These are phyloP conservation scores for Yarrowia divulgata DNA, from an alignment of 805 yeast species.

Conservation along the genomic window DNA sequence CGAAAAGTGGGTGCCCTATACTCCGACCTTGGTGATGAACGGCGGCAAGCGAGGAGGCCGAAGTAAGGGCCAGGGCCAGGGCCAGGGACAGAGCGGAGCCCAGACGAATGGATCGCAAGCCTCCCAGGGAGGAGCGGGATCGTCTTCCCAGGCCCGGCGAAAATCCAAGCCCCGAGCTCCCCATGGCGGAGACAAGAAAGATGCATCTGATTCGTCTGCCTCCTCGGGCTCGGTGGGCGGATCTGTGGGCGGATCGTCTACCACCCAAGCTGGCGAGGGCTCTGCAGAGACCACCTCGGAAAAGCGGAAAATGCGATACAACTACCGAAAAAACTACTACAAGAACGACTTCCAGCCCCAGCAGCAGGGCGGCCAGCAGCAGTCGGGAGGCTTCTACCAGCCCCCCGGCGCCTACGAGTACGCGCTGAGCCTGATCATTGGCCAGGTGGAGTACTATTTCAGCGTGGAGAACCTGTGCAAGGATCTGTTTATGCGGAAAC, in stretches of 20 bases:
- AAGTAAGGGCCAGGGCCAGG: constrained; percentile 5
- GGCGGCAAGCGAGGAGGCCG: constrained; percentile 37
- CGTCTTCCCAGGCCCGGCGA: neutral
- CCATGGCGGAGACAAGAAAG: constrained; percentile 36
- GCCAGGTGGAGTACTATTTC: constrained; percentile 90
- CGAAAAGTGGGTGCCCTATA: constrained; percentile 77
- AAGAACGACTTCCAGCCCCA: constrained; percentile 36
- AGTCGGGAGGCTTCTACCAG: constrained; percentile 9
- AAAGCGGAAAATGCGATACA: constrained; percentile 40
- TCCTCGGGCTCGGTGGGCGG: neutral
- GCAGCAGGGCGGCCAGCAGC: constrained; percentile 1
- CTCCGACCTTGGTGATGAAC: constrained; percentile 61
- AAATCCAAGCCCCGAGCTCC: constrained; percentile 31
- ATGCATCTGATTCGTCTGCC: neutral
- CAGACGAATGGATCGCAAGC: neutral
- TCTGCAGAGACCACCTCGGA: neutral
- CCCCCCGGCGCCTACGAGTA: constrained; percentile 44
- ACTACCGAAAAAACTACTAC: constrained; percentile 44
- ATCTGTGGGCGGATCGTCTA: neutral
- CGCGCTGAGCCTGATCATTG: constrained; percentile 50
- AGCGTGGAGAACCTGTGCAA: constrained; percentile 84
- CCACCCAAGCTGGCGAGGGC: too few species aligned
- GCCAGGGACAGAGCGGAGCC: neutral
- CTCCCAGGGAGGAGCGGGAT: too few species aligned
- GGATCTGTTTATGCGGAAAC: constrained; percentile 81